phyloP scores from a whole-genome alignment of 1,284 basidiomycete species.

The Rhodotorula sp. region DNA sequence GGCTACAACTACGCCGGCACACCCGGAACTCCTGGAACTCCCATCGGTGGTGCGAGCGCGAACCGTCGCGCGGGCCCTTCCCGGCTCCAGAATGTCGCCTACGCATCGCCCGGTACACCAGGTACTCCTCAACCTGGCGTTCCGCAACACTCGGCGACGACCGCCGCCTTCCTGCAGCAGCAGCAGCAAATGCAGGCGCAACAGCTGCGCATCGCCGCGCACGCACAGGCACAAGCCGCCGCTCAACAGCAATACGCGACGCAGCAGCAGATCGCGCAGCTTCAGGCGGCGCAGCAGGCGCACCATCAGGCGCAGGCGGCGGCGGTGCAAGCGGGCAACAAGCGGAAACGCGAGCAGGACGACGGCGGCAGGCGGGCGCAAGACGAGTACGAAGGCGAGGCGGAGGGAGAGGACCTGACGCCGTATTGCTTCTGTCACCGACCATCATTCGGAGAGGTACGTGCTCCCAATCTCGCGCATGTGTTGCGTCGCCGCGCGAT shows the following conservation, averaged over 20 bases:
- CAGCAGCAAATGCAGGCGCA: slow-evolving; percentile 32
- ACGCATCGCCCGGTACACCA: slow-evolving; percentile 11
- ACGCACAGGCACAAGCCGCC: slow-evolving; percentile 13
- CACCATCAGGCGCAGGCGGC: slow-evolving; percentile 13
- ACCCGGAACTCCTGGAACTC: slow-evolving; percentile 14
- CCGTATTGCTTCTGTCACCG: slow-evolving; percentile 46
- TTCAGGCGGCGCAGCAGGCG: slow-evolving; percentile 25
- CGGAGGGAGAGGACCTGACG: slow-evolving; percentile 42
- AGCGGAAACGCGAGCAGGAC: slow-evolving; percentile 36
- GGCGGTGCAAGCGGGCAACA: slow-evolving; percentile 16
- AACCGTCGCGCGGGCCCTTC: slow-evolving; percentile 27
- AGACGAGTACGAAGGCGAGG: slow-evolving; percentile 28
- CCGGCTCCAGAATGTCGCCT: slow-evolving; percentile 30
- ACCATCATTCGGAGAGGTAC: slow-evolving; percentile 44
- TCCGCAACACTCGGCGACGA: slow-evolving; percentile 9
- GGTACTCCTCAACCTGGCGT: slow-evolving; percentile 17
- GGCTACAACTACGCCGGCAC: slow-evolving; percentile 7
- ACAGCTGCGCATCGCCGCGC: slow-evolving; percentile 18
- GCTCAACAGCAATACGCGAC: slow-evolving; percentile 26
- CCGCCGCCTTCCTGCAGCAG: slow-evolving; percentile 27
- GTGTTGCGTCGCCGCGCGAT: neutral
- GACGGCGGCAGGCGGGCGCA: slow-evolving; percentile 27
- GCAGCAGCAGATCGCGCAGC: slow-evolving; percentile 27
- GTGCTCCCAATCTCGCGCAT: neutral
- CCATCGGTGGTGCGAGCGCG: neutral